These are phyloP conservation scores for Yamadazyma endophytica DNA, from an alignment of 805 yeast genomes.

Conservation along the genomic window DNA sequence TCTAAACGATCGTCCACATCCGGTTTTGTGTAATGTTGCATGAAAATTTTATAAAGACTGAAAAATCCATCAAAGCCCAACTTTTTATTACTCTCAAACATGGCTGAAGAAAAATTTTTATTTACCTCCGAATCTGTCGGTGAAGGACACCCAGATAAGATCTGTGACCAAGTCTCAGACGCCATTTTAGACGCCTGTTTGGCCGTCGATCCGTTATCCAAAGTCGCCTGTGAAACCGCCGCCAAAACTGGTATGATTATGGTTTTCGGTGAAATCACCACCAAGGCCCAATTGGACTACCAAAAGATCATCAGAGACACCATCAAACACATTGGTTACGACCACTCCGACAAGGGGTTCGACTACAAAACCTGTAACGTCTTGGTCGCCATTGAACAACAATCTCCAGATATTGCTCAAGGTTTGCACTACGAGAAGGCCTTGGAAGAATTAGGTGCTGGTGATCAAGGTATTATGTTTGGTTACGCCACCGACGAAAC, in stretches of 20 bases:
- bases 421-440: constrained; percentile 97
- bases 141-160: constrained; percentile 93
- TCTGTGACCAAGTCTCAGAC: constrained; percentile 98
- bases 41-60: constrained; percentile 4
- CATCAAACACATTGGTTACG: constrained; percentile 97
- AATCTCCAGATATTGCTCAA: constrained; percentile 98
- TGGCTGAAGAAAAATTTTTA: constrained; percentile 41
- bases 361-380: constrained; percentile 99
- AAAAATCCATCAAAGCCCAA: constrained; percentile 1
- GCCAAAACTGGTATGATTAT: constrained; percentile 99
- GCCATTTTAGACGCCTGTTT: constrained; percentile 98
- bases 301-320: constrained; percentile 98
- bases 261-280: constrained; percentile 99
- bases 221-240: constrained; percentile 99
- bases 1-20: too few relatives aligned
- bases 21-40: too few relatives aligned
- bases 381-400: constrained; percentile 98
- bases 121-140: constrained; percentile 89
- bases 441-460: constrained; percentile 97
- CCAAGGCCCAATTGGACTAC: constrained; percentile 91
- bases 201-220: constrained; percentile 91
- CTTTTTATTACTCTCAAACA: neutral
- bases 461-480: constrained; percentile 99
- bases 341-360: constrained; percentile 91
- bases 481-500: constrained; percentile 99